Base-by-base conservation (phyloP, 1,284 basidiomycete genomes). In the Trichosporon coremiiforme region DNA sequence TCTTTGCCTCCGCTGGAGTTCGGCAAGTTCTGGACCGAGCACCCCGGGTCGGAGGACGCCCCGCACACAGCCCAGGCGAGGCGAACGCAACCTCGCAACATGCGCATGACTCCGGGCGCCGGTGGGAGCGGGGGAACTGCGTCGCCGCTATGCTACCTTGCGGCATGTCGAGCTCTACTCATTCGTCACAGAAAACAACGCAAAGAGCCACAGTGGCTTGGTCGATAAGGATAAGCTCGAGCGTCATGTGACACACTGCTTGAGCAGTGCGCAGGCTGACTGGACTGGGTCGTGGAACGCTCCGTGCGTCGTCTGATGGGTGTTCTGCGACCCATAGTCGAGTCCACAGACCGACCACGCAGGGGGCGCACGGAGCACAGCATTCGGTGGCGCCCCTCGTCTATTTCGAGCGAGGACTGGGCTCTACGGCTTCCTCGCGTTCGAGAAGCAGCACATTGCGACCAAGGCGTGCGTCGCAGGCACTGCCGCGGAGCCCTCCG, bases 21-120 rank as follows among this genome's bases (percentile, higher is more conserved):
- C 47, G 47, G 47, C 47, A 53, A 53, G 47, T 53, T 22, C 47
- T 53, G 47, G n/a, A 22, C 47, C 47, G 47, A 53, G n/a, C 47
- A 53, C 47, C 22, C 47, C 47, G 47, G n/a, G 9, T 53, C 47
- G 47, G 47, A 53, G 41, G 41, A 45, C 17, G 41, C 41, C 41
- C 41, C 41, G 41, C 41, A 2, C 15, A 4, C 15, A 2, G 3
- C n/a, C 45, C 15, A 15, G 47, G 13, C 20, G n/a, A 12, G 20
- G 7, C n/a, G 47, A 7, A 53, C 47, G 20, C 20, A 20, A 47
- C 20, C 47, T 20, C 47, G 20, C n/a, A 20, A 53, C 2, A 53
- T 9, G 17, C 47, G 20, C 20, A 53, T 53, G 47, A 22, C 47
- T 5, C 20, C 47, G 47, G 47, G n/a, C 15, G n/a, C 47, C 47